Evolutionary conservation across 169 alveolate genomes (phyloP).

Genomic region (Plasmodium gallinaceum): DNA sequence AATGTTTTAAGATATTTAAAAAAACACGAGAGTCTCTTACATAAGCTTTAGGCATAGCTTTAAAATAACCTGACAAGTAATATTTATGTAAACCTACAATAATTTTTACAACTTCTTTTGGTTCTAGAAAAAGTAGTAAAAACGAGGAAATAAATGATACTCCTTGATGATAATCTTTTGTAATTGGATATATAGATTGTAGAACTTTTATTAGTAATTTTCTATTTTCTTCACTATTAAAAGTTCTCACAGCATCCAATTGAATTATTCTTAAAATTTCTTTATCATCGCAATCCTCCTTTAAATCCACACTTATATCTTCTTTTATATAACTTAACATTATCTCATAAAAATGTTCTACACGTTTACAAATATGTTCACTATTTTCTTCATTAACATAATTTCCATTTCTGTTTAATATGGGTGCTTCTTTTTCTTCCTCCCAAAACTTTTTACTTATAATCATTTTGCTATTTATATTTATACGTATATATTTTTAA

Average conservation of each 20-base stretch:
- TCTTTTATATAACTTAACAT: slow-evolving; percentile 77
- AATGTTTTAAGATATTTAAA: slow-evolving; percentile 80
- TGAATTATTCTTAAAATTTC: slow-evolving; percentile 82
- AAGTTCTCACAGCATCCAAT: slow-evolving; percentile 86
- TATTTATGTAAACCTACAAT: slow-evolving; percentile 78
- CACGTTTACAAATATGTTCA: slow-evolving; percentile 70
- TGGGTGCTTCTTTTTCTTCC: slow-evolving; percentile 76
- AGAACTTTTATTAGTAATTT: slow-evolving; percentile 69
- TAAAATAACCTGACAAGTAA: slow-evolving; percentile 85
- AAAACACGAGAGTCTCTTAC: slow-evolving; percentile 86
- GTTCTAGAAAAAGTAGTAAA: slow-evolving; percentile 79
- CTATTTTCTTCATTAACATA: slow-evolving; percentile 49
- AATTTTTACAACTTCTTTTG: slow-evolving; percentile 80
- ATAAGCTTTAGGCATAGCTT: slow-evolving; percentile 84
- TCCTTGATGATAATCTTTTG: slow-evolving; percentile 89
- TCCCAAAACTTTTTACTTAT: slow-evolving; percentile 75
- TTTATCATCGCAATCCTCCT: slow-evolving; percentile 65
- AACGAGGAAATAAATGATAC: slow-evolving; percentile 85
- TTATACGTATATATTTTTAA: neutral
- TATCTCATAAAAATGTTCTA: slow-evolving; percentile 63
- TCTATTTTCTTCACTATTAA: slow-evolving; percentile 78
- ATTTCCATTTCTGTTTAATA: slow-evolving; percentile 69
- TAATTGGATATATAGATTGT: slow-evolving; percentile 77
- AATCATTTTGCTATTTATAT: slow-evolving; percentile 40
- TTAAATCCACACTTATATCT: slow-evolving; percentile 55